A percentile compares a stretch with the other conserved stretches of the same genome.
These are phyloP conservation scores for Fraxinus greggii DNA, from an alignment of 305 asterid species.

Conservation along the genomic window DNA sequence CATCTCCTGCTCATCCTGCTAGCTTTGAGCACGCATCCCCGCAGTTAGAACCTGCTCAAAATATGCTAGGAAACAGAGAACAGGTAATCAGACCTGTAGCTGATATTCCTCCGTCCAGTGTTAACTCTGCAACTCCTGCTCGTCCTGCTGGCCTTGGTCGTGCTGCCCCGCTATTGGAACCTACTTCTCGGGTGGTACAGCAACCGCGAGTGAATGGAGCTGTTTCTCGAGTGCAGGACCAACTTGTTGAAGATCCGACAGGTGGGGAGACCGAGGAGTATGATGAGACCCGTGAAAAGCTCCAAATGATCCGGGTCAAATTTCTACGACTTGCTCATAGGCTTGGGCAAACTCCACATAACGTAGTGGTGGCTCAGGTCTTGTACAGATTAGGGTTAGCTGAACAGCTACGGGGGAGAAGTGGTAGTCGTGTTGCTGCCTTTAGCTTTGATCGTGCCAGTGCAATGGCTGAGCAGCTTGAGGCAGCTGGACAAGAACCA, in stretches of 20 bases:
- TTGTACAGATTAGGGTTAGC: constrained; percentile 93
- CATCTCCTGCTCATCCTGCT: constrained; percentile 33
- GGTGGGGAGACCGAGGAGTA: constrained; percentile 84
- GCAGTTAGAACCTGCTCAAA: constrained; percentile 31
- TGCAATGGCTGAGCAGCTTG: constrained; percentile 97
- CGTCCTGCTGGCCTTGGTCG: constrained; percentile 95
- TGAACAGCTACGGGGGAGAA: constrained; percentile 90
- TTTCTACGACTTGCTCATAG: constrained; percentile 91
- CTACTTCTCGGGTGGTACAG: constrained; percentile 64
- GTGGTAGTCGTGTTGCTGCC: constrained; percentile 81
- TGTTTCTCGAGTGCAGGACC: constrained; percentile 56
- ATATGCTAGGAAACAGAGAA: constrained; percentile 25
- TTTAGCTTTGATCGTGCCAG: constrained; percentile 97
- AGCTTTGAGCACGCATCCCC: constrained; percentile 31
- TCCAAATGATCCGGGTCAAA: constrained; percentile 95
- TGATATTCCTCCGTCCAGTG: constrained; percentile 29
- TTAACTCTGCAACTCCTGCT: constrained; percentile 35
- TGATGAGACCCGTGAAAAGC: constrained; percentile 97
- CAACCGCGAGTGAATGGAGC: constrained; percentile 85
- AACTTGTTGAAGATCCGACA: constrained; percentile 67
- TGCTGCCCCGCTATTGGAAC: constrained; percentile 71
- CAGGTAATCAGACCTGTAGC: constrained; percentile 27
- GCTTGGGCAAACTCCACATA: constrained; percentile 97
- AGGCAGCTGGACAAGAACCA: constrained; percentile 87
- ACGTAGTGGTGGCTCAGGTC: constrained; percentile 97